Evolutionary conservation across 1,284 basidiomycete genomes (phyloP).

Genomic region (Ustilago hordei): DNA sequence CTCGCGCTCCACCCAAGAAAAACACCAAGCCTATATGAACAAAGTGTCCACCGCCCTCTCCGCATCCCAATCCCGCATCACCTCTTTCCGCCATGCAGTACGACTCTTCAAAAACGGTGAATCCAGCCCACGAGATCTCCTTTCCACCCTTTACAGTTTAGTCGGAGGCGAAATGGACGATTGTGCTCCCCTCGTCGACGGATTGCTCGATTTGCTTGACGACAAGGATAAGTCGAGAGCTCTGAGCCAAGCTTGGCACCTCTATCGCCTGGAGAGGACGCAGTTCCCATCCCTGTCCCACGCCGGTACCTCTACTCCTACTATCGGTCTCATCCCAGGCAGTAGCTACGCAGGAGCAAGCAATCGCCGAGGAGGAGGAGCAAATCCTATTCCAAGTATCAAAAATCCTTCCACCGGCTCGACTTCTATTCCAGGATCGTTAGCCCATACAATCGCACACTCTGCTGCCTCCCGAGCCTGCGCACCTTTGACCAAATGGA

Average conservation of each 20-base stretch:
- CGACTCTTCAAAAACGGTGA: conserved; percentile 84
- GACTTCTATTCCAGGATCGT: conserved; percentile 53
- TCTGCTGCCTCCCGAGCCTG: conserved; percentile 17
- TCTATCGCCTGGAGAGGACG: conserved; percentile 82
- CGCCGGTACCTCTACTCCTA: not conserved
- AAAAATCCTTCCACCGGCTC: conserved; percentile 74
- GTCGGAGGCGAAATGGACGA: conserved; percentile 74
- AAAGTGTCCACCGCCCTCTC: conserved; percentile 78
- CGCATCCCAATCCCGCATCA: conserved; percentile 77
- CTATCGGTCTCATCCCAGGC: not conserved
- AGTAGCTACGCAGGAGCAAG: conserved; percentile 26
- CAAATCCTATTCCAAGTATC: conserved; percentile 83
- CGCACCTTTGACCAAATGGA: conserved; percentile 21
- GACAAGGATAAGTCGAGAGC: conserved; percentile 85
- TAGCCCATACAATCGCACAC: conserved; percentile 47
- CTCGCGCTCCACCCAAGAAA: conserved; percentile 70
- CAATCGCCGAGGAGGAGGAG: conserved; percentile 72
- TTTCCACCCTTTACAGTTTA: conserved; percentile 87
- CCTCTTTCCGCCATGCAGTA: conserved; percentile 83
- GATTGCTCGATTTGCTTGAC: conserved; percentile 72
- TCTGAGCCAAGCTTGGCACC: conserved; percentile 82
- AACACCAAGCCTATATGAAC: conserved; percentile 78
- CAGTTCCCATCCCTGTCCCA: conserved; percentile 51
- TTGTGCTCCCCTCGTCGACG: conserved; percentile 77
- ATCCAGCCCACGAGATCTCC: conserved; percentile 82